Percentiles rank a stretch among this genome's conserved stretches.
These are phyloP conservation scores for Salix arbutifolia DNA, from an alignment of 345 rosid genomes.

Conservation along the genomic window DNA sequence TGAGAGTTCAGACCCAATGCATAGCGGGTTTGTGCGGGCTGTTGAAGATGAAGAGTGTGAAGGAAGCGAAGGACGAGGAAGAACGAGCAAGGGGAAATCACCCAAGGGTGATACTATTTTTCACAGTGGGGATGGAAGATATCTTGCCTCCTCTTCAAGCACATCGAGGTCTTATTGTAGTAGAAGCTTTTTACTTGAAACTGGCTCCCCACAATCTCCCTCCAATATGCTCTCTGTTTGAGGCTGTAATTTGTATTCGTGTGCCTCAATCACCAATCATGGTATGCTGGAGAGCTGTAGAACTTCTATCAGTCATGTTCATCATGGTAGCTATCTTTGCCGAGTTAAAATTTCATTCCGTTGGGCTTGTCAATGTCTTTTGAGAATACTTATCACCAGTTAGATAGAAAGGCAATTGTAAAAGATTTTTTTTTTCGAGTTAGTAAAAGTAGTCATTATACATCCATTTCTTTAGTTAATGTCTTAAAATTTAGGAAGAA, in stretches of 20 bases:
- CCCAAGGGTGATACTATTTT: constrained; percentile 45
- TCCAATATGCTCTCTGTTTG: constrained; percentile 43
- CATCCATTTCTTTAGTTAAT: neutral
- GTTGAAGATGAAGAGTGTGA: constrained; percentile 59
- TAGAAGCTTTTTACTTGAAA: constrained; percentile 75
- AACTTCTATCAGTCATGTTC: neutral
- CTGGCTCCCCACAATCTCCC: constrained; percentile 80
- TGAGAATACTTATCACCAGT: neutral
- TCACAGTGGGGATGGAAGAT: constrained; percentile 59
- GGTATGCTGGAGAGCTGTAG: constrained; percentile 5
- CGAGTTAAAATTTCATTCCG: neutral
- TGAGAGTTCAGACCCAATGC: constrained; percentile 78
- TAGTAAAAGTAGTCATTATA: neutral
- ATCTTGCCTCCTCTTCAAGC: constrained; percentile 83
- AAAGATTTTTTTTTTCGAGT: no score
- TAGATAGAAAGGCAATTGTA: neutral
- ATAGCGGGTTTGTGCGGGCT: constrained; percentile 59
- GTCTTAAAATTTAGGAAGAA: neutral
- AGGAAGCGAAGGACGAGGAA: constrained; percentile 59
- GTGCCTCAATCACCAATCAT: neutral
- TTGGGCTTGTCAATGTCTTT: constrained; percentile 1
- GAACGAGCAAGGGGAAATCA: constrained; percentile 50
- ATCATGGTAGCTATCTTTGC: neutral
- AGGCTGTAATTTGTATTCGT: constrained; percentile 10
- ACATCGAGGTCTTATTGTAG: constrained; percentile 91